Conservation (phyloP, 345 rosid species). For the Citrus mangshanensis region DNA sequence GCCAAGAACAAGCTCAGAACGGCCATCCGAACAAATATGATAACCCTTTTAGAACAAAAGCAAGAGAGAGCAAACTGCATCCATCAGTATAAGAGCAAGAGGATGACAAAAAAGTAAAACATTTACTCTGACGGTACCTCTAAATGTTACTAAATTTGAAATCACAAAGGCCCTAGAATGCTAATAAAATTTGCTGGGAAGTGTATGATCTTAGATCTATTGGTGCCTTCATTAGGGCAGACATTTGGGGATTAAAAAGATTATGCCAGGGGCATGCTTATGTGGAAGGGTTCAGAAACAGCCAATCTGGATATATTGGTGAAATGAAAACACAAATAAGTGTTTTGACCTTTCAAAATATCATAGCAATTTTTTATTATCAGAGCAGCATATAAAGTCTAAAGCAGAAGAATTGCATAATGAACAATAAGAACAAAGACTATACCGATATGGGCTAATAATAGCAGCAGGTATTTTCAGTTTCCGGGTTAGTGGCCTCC, state of each 20-base stretch:
- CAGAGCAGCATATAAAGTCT: not conserved
- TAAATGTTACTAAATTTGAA: not conserved
- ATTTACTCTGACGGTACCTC: too few species aligned
- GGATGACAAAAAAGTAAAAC: not conserved
- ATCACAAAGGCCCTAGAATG: not conserved
- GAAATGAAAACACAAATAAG: not conserved
- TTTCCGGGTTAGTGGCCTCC: conserved; percentile 96
- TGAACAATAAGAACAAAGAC: not conserved
- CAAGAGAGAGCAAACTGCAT: conserved; percentile 11
- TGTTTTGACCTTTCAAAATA: not conserved
- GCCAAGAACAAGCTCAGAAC: conserved; percentile 72
- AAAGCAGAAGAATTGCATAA: conserved; percentile 2
- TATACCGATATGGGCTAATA: conserved; percentile 90
- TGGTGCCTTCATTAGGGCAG: not conserved
- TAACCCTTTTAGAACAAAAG: conserved; percentile 56
- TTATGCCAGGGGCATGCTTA: not conserved
- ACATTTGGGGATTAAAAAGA: not conserved
- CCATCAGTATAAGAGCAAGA: conserved; percentile 1
- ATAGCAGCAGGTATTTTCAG: conserved; percentile 90
- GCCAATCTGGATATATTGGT: not conserved
- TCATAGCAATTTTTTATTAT: not conserved
- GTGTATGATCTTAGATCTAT: not conserved
- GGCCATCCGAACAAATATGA: conserved; percentile 63
- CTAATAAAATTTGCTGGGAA: not conserved
- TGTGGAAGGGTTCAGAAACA: not conserved